Conservation (phyloP, 2,329 filamentous ascomycete genomes). For the Calonectria naviculata region DNA sequence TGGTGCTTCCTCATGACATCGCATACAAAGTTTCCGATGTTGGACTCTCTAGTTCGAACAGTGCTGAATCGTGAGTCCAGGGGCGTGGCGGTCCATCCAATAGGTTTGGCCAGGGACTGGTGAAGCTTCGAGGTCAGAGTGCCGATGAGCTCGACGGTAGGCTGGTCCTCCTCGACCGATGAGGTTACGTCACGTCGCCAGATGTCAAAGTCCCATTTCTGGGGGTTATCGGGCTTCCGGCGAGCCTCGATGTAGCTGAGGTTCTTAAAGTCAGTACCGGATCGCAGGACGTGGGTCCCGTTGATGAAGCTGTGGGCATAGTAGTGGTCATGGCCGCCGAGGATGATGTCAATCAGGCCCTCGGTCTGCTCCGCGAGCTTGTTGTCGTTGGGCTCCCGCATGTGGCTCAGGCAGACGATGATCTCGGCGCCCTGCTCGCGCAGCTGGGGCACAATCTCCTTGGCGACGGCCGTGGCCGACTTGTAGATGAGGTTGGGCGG, state of each 20-base stretch:
- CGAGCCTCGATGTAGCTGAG: slow-evolving; percentile 88
- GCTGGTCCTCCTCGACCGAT: slow-evolving; percentile 71
- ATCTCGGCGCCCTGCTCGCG: slow-evolving; percentile 84
- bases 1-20: slow-evolving; percentile 92
- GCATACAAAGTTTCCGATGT: slow-evolving; percentile 90
- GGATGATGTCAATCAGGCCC: slow-evolving; percentile 84
- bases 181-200: slow-evolving; percentile 78
- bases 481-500: slow-evolving; percentile 86
- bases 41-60: slow-evolving; percentile 81
- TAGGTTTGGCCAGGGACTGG: slow-evolving; percentile 81
- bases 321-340: slow-evolving; percentile 92
- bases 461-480: slow-evolving; percentile 80
- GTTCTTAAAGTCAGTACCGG: slow-evolving; percentile 92
- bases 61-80: slow-evolving; percentile 90
- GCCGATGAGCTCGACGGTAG: slow-evolving; percentile 71
- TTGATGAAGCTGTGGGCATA: slow-evolving; percentile 84
- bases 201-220: slow-evolving; percentile 83
- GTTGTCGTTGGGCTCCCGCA: slow-evolving; percentile 89
- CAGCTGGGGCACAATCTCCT: slow-evolving; percentile 78
- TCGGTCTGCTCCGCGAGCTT: slow-evolving; percentile 82
- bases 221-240: slow-evolving; percentile 56
- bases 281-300: slow-evolving; percentile 85
- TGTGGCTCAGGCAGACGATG: slow-evolving; percentile 84
- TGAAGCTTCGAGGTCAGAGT: slow-evolving; percentile 79
- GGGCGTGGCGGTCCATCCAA: slow-evolving; percentile 85